Conservation (phyloP, 2,329 filamentous ascomycete species). For the Pseudocercospora ulei region DNA sequence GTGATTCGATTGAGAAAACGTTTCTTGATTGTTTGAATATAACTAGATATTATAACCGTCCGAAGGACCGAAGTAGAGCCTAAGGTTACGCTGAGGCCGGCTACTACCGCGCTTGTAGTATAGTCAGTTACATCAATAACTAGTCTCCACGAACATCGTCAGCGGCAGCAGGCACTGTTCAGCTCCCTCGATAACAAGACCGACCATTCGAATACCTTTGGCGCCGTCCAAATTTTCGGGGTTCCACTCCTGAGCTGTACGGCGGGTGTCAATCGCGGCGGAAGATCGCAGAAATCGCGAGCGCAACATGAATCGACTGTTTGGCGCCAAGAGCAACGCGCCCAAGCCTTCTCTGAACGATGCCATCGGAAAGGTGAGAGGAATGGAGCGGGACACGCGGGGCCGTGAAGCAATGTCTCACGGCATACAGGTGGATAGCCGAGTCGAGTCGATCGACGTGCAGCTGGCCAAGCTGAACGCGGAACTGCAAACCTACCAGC, state of each 20-base stretch:
- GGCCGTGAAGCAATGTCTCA: slow-evolving; percentile 12
- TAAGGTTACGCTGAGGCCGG: too few species aligned
- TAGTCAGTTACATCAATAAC: too few species aligned
- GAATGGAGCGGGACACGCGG: background rate
- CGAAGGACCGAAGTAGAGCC: too few species aligned
- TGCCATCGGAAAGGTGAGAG: slow-evolving; percentile 65
- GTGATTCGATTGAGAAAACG: too few species aligned
- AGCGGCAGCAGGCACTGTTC: background rate
- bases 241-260: too few species aligned
- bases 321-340: slow-evolving; percentile 74
- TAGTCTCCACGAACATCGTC: slow-evolving; percentile 8
- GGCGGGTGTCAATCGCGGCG: too few species aligned
- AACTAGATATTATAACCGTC: too few species aligned
- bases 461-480: slow-evolving; percentile 87
- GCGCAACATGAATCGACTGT: slow-evolving; percentile 79
- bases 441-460: slow-evolving; percentile 80
- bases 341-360: slow-evolving; percentile 81
- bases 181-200: too few species aligned
- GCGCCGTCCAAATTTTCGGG: too few species aligned
- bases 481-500: slow-evolving; percentile 79
- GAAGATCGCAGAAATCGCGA: background rate
- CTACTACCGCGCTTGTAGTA: too few species aligned
- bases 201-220: too few species aligned
- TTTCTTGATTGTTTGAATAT: too few species aligned
- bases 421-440: slow-evolving; percentile 58